These are phyloP conservation scores for Huntiella bhutanensis DNA, from an alignment of 2,329 filamentous ascomycete genomes.

Conservation along the genomic window DNA sequence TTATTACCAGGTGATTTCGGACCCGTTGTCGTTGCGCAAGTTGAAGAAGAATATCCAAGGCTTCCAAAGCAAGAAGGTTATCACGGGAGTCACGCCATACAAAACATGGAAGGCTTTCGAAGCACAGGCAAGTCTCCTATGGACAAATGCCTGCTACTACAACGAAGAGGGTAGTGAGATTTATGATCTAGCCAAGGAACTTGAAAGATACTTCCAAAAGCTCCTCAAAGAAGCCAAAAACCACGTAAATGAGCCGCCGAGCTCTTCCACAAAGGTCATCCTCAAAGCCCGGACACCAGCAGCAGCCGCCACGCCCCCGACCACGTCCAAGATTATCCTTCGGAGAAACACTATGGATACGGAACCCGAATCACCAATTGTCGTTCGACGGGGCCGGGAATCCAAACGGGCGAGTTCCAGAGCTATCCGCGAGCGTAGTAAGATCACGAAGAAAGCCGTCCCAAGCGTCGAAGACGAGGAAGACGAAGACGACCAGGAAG, in stretches of 20 bases:
- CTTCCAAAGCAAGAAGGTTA: slow-evolving; percentile 45
- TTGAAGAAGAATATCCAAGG: slow-evolving; percentile 63
- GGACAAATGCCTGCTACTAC: slow-evolving; percentile 74
- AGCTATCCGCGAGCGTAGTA: slow-evolving; percentile 8
- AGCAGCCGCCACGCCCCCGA: neutral
- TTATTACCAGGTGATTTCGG: slow-evolving; percentile 69
- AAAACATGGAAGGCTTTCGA: slow-evolving; percentile 71
- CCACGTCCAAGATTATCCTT: slow-evolving; percentile 42
- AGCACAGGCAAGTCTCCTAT: slow-evolving; percentile 61
- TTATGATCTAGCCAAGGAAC: slow-evolving; percentile 53
- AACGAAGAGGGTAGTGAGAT: slow-evolving; percentile 87
- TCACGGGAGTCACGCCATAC: slow-evolving; percentile 47
- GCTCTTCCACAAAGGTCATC: slow-evolving; percentile 24
- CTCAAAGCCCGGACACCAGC: slow-evolving; percentile 10
- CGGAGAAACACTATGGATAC: slow-evolving; percentile 19
- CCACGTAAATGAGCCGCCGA: slow-evolving; percentile 47
- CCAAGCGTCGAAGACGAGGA: slow-evolving; percentile 1
- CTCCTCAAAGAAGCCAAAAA: slow-evolving; percentile 54
- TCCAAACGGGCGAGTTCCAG: slow-evolving; percentile 1
- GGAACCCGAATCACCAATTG: slow-evolving; percentile 3
- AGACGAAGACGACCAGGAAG: neutral
- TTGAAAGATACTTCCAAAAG: slow-evolving; percentile 55
- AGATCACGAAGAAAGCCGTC: slow-evolving; percentile 3
- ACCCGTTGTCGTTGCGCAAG: slow-evolving; percentile 60
- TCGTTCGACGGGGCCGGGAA: neutral